Conservation (phyloP, 495 filamentous ascomycete species). For the Apodospora peruviana region DNA sequence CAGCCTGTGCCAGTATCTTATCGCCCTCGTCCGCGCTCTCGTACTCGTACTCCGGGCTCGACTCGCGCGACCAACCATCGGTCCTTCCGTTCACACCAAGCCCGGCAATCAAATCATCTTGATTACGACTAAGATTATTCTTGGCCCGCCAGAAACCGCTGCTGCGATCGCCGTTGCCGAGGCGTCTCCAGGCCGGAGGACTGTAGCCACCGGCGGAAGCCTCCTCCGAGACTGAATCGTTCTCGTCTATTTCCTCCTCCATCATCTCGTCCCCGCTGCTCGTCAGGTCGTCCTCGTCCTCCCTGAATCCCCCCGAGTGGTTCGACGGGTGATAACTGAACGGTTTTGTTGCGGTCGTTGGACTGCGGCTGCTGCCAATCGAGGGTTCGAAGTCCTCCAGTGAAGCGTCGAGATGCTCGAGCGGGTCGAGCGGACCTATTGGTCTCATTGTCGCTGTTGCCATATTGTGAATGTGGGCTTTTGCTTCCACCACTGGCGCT, state of each 20-base stretch:
- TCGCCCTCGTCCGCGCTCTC: slow-evolving; percentile 30
- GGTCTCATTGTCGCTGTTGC: slow-evolving; percentile 42
- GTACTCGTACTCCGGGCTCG: slow-evolving; percentile 22
- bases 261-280: slow-evolving; percentile 42
- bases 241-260: slow-evolving; percentile 16
- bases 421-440: slow-evolving; percentile 44
- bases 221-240: slow-evolving; percentile 29
- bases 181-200: slow-evolving; percentile 51
- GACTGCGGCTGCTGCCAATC: slow-evolving; percentile 15
- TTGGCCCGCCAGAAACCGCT: slow-evolving; percentile 54
- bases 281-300: slow-evolving; percentile 35
- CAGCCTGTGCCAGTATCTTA: slow-evolving; percentile 42
- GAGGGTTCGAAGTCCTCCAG: slow-evolving; percentile 68
- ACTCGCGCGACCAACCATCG: slow-evolving; percentile 22
- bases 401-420: slow-evolving; percentile 49
- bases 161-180: slow-evolving; percentile 48
- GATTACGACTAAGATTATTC: too few species aligned
- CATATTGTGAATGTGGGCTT: slow-evolving; percentile 11
- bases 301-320: slow-evolving; percentile 69
- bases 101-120: too few species aligned
- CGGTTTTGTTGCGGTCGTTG: slow-evolving; percentile 35
- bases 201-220: slow-evolving; percentile 47
- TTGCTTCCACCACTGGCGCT: slow-evolving; percentile 7
- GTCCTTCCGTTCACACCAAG: too few species aligned
- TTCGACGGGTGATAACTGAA: slow-evolving; percentile 58